phyloP scores from a whole-genome alignment of 495 filamentous ascomycete species.

The Xylaria sp. region DNA sequence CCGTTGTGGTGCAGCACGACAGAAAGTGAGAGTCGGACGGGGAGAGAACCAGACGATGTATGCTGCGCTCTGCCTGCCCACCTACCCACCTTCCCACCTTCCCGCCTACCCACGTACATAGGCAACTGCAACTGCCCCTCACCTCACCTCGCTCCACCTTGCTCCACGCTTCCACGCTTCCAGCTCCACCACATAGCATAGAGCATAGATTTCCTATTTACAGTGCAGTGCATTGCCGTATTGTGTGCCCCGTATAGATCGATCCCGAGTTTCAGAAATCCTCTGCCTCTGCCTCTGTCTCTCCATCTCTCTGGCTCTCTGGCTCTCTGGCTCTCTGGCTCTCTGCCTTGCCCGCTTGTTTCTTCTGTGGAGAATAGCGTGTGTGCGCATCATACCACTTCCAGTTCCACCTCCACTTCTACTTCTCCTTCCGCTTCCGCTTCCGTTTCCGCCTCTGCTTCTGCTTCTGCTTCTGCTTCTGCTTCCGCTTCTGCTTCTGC shows the following conservation, averaged over 20 bases:
- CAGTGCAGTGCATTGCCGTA: background rate
- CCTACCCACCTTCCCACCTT: background rate
- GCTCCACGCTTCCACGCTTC: too few relatives aligned
- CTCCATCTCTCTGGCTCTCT: too few relatives aligned
- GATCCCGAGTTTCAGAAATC: constrained; percentile 1
- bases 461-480: too few relatives aligned
- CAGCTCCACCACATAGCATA: too few relatives aligned
- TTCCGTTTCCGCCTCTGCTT: too few relatives aligned
- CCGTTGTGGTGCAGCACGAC: too few relatives aligned
- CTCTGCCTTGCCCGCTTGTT: background rate
- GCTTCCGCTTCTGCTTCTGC: too few relatives aligned
- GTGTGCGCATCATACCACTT: constrained; percentile 1
- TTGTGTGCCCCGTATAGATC: background rate
- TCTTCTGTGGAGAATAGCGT: background rate
- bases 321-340: too few relatives aligned
- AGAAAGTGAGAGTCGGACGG: too few relatives aligned
- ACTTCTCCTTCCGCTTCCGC: too few relatives aligned
- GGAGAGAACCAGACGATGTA: background rate
- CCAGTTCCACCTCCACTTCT: too few relatives aligned
- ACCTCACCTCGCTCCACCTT: background rate
- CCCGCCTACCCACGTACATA: background rate
- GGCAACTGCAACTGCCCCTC: background rate
- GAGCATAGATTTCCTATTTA: background rate
- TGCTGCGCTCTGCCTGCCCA: background rate
- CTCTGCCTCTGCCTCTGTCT: too few relatives aligned